Evolutionary conservation across 352 stramenopile species (phyloP), one percentile per base, ranked within the genome.

Genomic region (Globisporangium echinulatum): DNA sequence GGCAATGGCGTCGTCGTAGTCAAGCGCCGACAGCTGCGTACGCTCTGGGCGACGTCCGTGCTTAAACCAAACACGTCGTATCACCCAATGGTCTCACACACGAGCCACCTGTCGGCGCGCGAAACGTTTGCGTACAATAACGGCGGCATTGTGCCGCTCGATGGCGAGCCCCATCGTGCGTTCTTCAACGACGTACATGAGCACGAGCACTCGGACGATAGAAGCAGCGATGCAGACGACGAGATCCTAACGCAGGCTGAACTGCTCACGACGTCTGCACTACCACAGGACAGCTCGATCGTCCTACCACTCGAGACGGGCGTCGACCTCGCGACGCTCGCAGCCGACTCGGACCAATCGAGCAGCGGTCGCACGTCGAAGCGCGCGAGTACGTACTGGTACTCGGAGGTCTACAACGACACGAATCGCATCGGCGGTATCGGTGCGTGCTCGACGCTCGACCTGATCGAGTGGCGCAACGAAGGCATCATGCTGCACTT

Each of bases 401-500:
- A 87, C 59, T 92, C 82, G 3, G 85, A 94, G 56, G 69, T 74
- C 54, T 81, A 72, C 38, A 86, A 75, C 11, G 36, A 56, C 47
- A 64, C 46, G 48, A 72, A 52, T 25, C 65, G 47, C 14, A 54
- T 73, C 44, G 93, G 91, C 17, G 92, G 85, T 1, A 83, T 99
- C 13, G 94, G 87, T 19, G 88, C 92, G 5, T 99, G 96, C 66
- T 98, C 91, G 5, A 98, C 90, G 17, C 62, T 84, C 49, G 93
- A 98, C 66, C 88, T 97, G 61, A 70, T 94, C 1, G 84, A 88
- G 4, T 98, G 92, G 93, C 80, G 87, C 38, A 97, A 98, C 57
- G 94, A 99, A 86, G 96, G 96, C 10, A 82, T 97, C 40, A 88
- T 98, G 80, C 68, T 98, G 4, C 87, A 98, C 56, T 98, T 96